Conservation (phyloP, 306 rosid species). For the Castanopsis chinensis region DNA sequence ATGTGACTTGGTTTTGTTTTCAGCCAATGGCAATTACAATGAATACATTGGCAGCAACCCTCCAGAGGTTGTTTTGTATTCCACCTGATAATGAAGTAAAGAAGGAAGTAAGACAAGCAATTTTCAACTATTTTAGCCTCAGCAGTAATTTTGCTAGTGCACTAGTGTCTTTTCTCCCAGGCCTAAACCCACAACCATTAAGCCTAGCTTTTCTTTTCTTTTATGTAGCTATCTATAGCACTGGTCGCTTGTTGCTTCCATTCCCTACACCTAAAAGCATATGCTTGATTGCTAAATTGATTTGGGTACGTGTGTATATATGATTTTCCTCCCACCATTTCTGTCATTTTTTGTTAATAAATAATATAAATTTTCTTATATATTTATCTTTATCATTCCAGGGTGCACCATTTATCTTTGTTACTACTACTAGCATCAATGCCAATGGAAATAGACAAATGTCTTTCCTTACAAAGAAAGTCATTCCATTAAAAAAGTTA, state of each 20-base stretch:
- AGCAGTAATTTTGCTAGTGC: slow-evolving; percentile 50
- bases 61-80: slow-evolving; percentile 37
- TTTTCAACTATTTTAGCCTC: slow-evolving; percentile 65
- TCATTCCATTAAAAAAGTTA: no score
- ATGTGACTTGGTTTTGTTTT: neutral
- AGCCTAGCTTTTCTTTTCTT: slow-evolving; percentile 57
- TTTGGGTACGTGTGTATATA: slow-evolving; percentile 33
- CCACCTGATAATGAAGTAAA: slow-evolving; percentile 55
- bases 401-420: no score
- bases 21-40: slow-evolving; percentile 75
- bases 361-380: no score
- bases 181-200: slow-evolving; percentile 52
- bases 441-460: no score
- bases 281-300: slow-evolving; percentile 56
- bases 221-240: slow-evolving; percentile 47
- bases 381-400: no score
- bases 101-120: slow-evolving; percentile 57
- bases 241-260: slow-evolving; percentile 46
- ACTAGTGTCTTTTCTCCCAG: slow-evolving; percentile 51
- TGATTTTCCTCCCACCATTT: neutral
- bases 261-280: slow-evolving; percentile 56
- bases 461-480: no score
- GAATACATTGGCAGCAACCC: slow-evolving; percentile 49
- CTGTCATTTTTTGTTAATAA: no score
- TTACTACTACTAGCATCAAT: no score